These are phyloP conservation scores for Esteya vermicola DNA, from an alignment of 2,329 filamentous ascomycete genomes.

Conservation along the genomic window DNA sequence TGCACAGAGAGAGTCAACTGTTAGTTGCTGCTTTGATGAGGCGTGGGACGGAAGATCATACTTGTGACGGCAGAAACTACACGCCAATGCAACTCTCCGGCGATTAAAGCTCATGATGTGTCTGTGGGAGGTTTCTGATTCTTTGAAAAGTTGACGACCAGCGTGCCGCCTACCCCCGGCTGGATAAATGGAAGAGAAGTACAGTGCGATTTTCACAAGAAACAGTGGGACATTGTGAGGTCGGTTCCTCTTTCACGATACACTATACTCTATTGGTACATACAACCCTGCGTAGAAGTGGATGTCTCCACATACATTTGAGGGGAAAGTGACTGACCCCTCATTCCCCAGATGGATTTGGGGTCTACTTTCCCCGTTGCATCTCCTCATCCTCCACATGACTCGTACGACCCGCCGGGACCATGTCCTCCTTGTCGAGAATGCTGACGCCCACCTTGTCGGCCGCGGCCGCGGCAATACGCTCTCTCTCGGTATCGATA, in stretches of 20 bases:
- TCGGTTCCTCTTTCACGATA: too few relatives aligned
- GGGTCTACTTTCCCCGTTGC: too few relatives aligned
- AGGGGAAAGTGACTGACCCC: neutral
- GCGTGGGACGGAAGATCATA: constrained; percentile 1
- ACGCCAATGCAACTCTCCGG: constrained; percentile 16
- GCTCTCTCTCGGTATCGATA: constrained; percentile 18
- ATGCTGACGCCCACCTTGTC: neutral
- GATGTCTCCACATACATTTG: neutral
- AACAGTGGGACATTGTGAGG: too few relatives aligned
- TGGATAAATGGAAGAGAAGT: too few relatives aligned
- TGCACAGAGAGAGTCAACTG: neutral
- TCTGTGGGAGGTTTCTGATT: too few relatives aligned
- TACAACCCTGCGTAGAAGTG: constrained; percentile 1
- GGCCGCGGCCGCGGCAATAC: constrained; percentile 3
- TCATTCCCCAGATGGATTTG: too few relatives aligned
- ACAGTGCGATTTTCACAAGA: too few relatives aligned
- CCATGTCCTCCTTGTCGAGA: neutral
- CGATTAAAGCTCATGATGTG: constrained; percentile 15
- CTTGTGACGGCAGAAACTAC: constrained; percentile 16
- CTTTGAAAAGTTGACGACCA: too few relatives aligned
- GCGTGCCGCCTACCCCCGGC: too few relatives aligned
- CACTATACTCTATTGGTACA: too few relatives aligned
- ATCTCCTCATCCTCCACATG: neutral
- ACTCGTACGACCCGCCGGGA: too few relatives aligned
- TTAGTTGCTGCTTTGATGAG: neutral